Percentiles rank a stretch among this genome's conserved stretches.
phyloP scores from a whole-genome alignment of 2,329 filamentous ascomycete genomes.

The Fusarium algeriense region DNA sequence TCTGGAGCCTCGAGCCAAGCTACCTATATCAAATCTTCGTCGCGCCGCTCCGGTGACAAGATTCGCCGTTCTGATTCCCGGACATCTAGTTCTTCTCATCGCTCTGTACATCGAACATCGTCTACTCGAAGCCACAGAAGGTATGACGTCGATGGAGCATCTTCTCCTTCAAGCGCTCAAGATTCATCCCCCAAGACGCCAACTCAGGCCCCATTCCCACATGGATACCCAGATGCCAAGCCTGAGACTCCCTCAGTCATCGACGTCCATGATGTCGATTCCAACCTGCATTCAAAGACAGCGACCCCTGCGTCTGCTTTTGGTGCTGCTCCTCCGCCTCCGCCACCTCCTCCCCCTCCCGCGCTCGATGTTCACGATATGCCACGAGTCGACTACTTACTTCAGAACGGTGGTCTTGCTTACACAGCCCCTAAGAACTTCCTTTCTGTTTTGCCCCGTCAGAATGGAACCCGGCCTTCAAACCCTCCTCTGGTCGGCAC shows the following conservation, averaged over 20 bases:
- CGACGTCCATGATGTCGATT: conserved; percentile 53
- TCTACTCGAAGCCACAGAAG: conserved; percentile 53
- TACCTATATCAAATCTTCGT: conserved; percentile 60
- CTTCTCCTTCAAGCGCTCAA: conserved; percentile 61
- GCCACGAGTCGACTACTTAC: conserved; percentile 90
- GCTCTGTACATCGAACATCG: conserved; percentile 53
- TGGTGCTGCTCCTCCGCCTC: conserved; percentile 60
- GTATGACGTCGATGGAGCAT: conserved; percentile 58
- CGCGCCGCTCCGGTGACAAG: conserved; percentile 53
- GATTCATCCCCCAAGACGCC: conserved; percentile 73
- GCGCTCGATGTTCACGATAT: conserved; percentile 76
- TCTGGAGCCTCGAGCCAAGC: conserved; percentile 71
- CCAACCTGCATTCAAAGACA: conserved; percentile 52
- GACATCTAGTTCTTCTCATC: conserved; percentile 52
- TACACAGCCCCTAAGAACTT: conserved; percentile 80
- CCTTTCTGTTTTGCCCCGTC: conserved; percentile 71
- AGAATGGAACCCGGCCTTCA: conserved; percentile 68
- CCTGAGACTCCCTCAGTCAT: conserved; percentile 52
- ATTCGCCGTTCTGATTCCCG: conserved; percentile 51
- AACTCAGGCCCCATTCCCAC: conserved; percentile 66
- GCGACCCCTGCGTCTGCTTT: conserved; percentile 54
- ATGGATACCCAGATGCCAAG: conserved; percentile 57
- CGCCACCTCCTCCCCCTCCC: conserved; percentile 77
- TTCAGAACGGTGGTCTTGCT: conserved; percentile 86
- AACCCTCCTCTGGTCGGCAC: conserved; percentile 76